Conservation (phyloP, 139 green algal genomes). For the Micractinium sp. region DNA sequence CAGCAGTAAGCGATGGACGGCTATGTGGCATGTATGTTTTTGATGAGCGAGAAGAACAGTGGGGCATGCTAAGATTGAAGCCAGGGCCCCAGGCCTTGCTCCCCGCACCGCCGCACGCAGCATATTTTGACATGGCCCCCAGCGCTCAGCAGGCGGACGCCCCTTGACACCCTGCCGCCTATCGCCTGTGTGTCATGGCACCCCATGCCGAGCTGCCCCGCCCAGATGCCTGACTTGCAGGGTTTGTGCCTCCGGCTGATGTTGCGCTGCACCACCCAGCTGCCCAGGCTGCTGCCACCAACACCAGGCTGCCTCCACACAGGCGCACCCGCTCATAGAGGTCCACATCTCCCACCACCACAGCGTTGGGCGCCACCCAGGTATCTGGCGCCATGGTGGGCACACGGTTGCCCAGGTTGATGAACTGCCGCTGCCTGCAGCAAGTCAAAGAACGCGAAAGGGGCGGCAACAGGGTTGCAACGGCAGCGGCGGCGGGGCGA, state of each 20-base stretch:
- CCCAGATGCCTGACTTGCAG: not conserved
- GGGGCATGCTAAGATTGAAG: too few relatives aligned
- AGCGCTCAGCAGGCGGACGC: too few relatives aligned
- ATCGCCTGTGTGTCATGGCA: not conserved
- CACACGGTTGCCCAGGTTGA: slow-evolving; percentile 73
- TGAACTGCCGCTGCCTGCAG: slow-evolving; percentile 79
- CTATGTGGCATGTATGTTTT: too few relatives aligned
- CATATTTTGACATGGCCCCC: too few relatives aligned
- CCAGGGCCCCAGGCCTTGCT: too few relatives aligned
- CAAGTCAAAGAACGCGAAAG: not conserved
- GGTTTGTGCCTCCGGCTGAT: not conserved
- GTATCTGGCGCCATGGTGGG: slow-evolving; percentile 69
- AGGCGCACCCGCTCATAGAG: slow-evolving; percentile 75
- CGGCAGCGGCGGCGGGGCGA: not conserved
- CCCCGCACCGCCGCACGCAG: too few relatives aligned
- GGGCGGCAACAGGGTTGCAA: not conserved
- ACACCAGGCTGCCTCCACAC: too few relatives aligned
- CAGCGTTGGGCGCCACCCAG: slow-evolving; percentile 86
- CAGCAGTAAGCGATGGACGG: too few relatives aligned
- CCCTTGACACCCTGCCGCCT: too few relatives aligned
- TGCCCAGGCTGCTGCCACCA: not conserved
- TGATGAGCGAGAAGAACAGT: too few relatives aligned
- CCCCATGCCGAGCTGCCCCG: not conserved
- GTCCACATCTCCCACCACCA: slow-evolving; percentile 88
- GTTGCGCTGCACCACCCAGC: not conserved